Evolutionary conservation across 2,329 filamentous ascomycete genomes (phyloP).

Genomic region (Colletotrichum godetiae): DNA sequence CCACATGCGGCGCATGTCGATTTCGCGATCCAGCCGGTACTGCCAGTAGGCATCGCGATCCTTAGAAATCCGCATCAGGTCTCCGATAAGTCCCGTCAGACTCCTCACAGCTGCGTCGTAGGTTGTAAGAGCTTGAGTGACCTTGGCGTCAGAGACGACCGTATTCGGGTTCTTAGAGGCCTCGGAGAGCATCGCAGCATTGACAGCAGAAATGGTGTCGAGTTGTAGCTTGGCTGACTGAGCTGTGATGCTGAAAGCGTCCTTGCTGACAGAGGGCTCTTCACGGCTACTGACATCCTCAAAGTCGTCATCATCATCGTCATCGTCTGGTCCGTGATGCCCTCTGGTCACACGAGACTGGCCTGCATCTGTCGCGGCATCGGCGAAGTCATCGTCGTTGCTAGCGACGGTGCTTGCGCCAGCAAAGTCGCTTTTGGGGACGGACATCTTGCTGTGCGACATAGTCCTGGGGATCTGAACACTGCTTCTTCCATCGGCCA

Average conservation of each 20-base stretch:
- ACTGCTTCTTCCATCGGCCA: conserved; percentile 58
- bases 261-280: conserved; percentile 79
- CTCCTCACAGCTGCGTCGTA: conserved; percentile 93
- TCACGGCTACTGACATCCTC: conserved; percentile 83
- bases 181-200: conserved; percentile 81
- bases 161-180: conserved; percentile 75
- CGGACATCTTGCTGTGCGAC: conserved; percentile 47
- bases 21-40: conserved; percentile 90
- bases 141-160: conserved; percentile 79
- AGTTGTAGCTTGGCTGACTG: conserved; percentile 90
- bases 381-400: conserved; percentile 63
- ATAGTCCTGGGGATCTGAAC: conserved; percentile 57
- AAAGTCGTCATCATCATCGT: conserved; percentile 79
- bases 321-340: conserved; percentile 52
- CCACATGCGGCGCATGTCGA: conserved; percentile 94
- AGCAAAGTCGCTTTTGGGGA: conserved; percentile 47
- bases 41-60: conserved; percentile 98
- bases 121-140: conserved; percentile 81
- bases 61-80: conserved; percentile 89
- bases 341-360: conserved; percentile 49
- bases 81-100: conserved; percentile 84
- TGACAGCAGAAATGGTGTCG: conserved; percentile 88
- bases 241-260: conserved; percentile 96
- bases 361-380: conserved; percentile 58
- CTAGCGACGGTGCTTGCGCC: conserved; percentile 60